Evolutionary conservation across 768 basidiomycete genomes (phyloP), one percentile per base, ranked within the genome.

Genomic region (Serendipita sp.): DNA sequence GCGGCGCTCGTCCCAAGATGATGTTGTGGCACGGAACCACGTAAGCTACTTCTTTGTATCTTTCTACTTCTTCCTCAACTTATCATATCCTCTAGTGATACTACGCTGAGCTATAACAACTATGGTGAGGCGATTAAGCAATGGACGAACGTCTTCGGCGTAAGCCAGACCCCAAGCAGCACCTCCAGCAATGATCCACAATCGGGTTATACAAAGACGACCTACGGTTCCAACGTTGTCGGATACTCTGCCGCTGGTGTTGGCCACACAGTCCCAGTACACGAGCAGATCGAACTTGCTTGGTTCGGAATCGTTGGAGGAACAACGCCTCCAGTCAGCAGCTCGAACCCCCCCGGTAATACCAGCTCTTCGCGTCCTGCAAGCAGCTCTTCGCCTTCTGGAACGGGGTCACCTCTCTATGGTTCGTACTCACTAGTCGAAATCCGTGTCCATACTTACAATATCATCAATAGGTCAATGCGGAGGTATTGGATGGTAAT

Each of bases 121-220:
- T 81, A 77, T 69, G 72, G 67, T 31, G 78, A 82, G 70, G 79
- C 75, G 62, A 73, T 82, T 68, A 79, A 80, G 69, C 75, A 82
- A 68, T 82, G 81, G 81, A 80, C 79, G 34, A 80, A 79, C 66
- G 75, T 83, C 46, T 79, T 81, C 66, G 77, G 77, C 3, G 74
- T 76, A 68, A 73, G 73, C 64, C 68, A 68, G 40, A 80, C 78
- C 3, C 74, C 80, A 1, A 70, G 71, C 11, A 71, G 74, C 5
- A 75, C 73, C 53, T 70, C 74, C 62, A 67, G 72, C 46, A 79
- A 78, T 69, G 75, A 74, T 27, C 80, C 80, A 6, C 64, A 73
- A 11, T 69, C 73, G 34, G 77, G 77, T 37, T 81, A 79, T 75
- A 78, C 78, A 27, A 75, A 75, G 63, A 72, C 76, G 2, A 75